These are phyloP conservation scores for Fusarium clavum DNA, from an alignment of 2,329 filamentous ascomycete genomes.

Conservation along the genomic window DNA sequence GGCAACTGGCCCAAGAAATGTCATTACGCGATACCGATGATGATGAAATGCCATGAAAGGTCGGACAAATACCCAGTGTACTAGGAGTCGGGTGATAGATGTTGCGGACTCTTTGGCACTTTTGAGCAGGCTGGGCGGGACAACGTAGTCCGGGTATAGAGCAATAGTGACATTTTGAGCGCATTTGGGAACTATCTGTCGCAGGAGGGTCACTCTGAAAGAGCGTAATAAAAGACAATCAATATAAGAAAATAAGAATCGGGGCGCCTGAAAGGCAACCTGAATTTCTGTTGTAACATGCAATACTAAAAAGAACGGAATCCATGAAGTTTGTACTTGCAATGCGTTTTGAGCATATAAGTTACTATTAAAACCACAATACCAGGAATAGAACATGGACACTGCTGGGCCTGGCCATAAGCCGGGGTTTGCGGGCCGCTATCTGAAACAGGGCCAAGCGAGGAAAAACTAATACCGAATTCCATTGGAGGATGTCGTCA, in stretches of 20 bases:
- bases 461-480: background rate
- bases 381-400: background rate
- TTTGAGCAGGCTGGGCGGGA: slow-evolving; percentile 19
- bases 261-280: slow-evolving; percentile 15
- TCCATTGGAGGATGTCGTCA: background rate
- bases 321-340: background rate
- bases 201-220: slow-evolving; percentile 19
- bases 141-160: slow-evolving; percentile 13
- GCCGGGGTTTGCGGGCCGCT: slow-evolving; percentile 11
- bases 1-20: slow-evolving; percentile 19
- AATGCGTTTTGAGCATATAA: background rate
- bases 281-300: background rate
- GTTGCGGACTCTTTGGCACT: slow-evolving; percentile 21
- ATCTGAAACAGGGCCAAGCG: slow-evolving; percentile 26
- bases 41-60: slow-evolving; percentile 43
- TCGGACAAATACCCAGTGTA: slow-evolving; percentile 36
- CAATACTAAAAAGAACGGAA: background rate
- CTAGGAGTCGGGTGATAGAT: slow-evolving; percentile 20
- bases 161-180: slow-evolving; percentile 35
- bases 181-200: slow-evolving; percentile 34
- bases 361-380: background rate
- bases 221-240: slow-evolving; percentile 33
- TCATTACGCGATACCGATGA: slow-evolving; percentile 33
- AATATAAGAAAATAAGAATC: slow-evolving; percentile 41
- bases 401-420: background rate